These are phyloP conservation scores for Colletotrichum simmondsii DNA, from an alignment of 2,329 filamentous ascomycete genomes.

Conservation along the genomic window DNA sequence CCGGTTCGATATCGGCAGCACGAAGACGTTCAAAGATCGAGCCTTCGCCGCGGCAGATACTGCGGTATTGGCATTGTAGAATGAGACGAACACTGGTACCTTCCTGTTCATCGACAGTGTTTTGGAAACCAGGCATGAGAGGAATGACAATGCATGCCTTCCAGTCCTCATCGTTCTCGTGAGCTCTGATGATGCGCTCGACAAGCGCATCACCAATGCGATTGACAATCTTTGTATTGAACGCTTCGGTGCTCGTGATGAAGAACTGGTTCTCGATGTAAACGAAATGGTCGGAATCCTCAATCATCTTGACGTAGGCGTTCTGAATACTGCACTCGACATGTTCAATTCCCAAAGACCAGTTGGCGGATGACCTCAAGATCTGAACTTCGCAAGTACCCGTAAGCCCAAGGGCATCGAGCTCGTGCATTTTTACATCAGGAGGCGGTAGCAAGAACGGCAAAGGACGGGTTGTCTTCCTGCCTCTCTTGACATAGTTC, in stretches of 20 bases:
- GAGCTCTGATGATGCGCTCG: constrained; percentile 87
- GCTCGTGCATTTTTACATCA: constrained; percentile 86
- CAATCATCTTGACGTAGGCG: constrained; percentile 93
- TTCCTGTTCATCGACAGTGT: constrained; percentile 92
- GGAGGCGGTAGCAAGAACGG: constrained; percentile 94
- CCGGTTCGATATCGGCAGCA: constrained; percentile 85
- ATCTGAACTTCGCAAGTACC: constrained; percentile 98
- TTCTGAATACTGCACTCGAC: constrained; percentile 96
- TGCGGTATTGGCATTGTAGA: constrained; percentile 96
- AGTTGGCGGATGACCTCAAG: constrained; percentile 86
- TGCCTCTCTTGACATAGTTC: constrained; percentile 95
- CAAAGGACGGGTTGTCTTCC: constrained; percentile 92
- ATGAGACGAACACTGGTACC: constrained; percentile 95
- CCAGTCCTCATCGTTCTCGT: constrained; percentile 89
- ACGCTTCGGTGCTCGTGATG: constrained; percentile 90
- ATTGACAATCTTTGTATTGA: constrained; percentile 89
- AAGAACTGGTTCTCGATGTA: constrained; percentile 99
- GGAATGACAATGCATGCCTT: constrained; percentile 90
- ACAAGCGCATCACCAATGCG: constrained; percentile 94
- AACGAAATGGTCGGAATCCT: constrained; percentile 94
- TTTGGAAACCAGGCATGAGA: constrained; percentile 98
- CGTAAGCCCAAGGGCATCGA: constrained; percentile 87
- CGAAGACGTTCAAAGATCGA: constrained; percentile 92
- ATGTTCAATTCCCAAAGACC: constrained; percentile 90
- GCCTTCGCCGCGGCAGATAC: constrained; percentile 90